Conservation (phyloP, 352 stramenopile genomes). For the Pythium folliculosum region DNA sequence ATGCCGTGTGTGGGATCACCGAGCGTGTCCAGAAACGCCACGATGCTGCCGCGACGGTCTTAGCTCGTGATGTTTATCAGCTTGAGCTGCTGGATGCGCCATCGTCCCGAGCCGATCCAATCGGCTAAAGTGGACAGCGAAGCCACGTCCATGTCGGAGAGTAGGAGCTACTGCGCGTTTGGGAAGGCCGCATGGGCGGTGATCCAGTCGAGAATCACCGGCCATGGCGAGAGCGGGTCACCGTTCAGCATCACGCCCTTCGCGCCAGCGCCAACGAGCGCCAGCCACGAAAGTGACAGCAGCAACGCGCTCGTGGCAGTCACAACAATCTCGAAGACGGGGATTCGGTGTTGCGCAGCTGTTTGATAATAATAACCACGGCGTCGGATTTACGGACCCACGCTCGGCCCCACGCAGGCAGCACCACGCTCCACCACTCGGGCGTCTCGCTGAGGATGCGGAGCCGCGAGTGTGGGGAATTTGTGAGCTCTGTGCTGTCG, state of each 20-base stretch:
- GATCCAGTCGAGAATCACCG: neutral
- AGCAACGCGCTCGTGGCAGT: no score
- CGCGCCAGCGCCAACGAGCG: no score
- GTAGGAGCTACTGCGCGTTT: neutral
- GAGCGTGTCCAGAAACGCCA: neutral
- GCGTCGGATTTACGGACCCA: neutral
- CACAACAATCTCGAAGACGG: no score
- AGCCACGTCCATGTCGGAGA: neutral
- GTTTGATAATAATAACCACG: no score
- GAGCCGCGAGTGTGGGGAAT: neutral
- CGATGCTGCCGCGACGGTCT: no score
- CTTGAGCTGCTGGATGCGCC: no score
- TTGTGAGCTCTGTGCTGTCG: no score
- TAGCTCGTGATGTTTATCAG: no score
- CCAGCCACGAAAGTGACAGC: no score
- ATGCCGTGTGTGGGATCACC: neutral
- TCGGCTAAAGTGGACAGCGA: neutral
- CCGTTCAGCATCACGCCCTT: no score
- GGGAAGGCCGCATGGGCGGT: neutral
- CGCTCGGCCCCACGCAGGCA: neutral
- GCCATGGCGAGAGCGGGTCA: no score
- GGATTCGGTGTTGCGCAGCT: no score
- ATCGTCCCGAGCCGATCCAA: neutral
- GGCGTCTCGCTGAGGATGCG: neutral
- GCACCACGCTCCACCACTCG: neutral